Evolutionary conservation across 2,329 filamentous ascomycete species (phyloP), one percentile per base, ranked within the genome.

Genomic region (Colletotrichum somersetense): DNA sequence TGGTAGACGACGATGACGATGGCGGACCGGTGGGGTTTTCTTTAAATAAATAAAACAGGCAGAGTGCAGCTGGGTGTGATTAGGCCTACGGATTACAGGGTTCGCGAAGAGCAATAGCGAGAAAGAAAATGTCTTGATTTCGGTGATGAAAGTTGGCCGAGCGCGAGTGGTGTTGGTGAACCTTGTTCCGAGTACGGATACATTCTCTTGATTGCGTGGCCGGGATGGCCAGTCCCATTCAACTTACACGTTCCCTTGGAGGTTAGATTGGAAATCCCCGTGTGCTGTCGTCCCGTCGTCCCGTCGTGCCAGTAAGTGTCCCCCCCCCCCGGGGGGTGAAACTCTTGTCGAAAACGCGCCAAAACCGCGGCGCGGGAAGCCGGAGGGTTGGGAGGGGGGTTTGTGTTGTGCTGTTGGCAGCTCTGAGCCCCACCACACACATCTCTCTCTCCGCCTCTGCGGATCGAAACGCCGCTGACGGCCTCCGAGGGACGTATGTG

Each of bases 61-160:
- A 33, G 55, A 56, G 52, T 42, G 61, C 58, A 53, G 71, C 42
- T 38, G 26, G 33, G 2, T 26, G 26, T 26, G 26, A 3, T 26
- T 26, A 26, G 55, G 18, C 44, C 26, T 62, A 62, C 48, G 33
- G 67, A 38, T 30, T 40, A 61, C 26, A 62, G 52, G 62, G 42
- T 33, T 62, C 50, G 50, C 50, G 42, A 71, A 62, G 56, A 53
- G 30, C 48, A 66, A 62, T 67, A 57, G 66, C n/a, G 44, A 55
- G 63, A 71, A 71, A 38, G 30, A 38, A 57, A 57, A 40, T 1
- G 1, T 50, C 44, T 52, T 71, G 55, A 23, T 66, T 66, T 66
- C 20, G 55, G 42, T 26, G 26, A 48, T 20, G 46, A n/a, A 23
- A 5, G 26, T 23, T n/a, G 2, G 14, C n/a, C n/a, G 12, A 18